Evolutionary conservation across 352 stramenopile species (phyloP), one percentile per base, ranked within the genome.

Genomic region (Pythium apleroticum): DNA sequence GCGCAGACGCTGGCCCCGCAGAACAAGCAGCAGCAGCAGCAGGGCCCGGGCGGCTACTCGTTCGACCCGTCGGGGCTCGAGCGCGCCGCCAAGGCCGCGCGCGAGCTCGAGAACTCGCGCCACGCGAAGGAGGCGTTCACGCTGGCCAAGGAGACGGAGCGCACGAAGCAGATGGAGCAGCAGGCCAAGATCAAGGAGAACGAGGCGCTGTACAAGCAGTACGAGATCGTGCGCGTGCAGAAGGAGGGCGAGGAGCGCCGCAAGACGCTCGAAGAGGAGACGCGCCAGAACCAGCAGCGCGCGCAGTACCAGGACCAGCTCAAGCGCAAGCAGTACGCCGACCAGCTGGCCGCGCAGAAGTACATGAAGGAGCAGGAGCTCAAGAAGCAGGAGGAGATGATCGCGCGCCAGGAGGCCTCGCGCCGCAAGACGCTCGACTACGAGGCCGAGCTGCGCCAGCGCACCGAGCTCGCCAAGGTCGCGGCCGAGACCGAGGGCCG

Each of bases 351-450:
- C 33, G 96, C 96, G 27, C 95, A 99, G 74, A 98, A 98, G 78
- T 90, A 93, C 69, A 95, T 95, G 84, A 95, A 96, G 65, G 95
- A 98, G 71, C 96, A 98, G 74, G 95, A 99, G 82, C 75, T 98
- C 24, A 97, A 98, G 83, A 99, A 99, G 74, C 95, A 99, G 80
- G 97, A 99, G 81, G 97, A 99, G 83, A 98, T 98, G 77, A 86
- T 98, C 4, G 85, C 88, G 61, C 86, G 95, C 52, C 95, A 99
- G 72, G 97, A 99, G 81, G 86, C 90, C 20, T 98, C 98, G 73
- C 82, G 96, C 69, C 91, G 97, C 52, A 98, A 99, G 81, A 99
- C 97, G 20, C 86, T 98, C 46, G 96, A 99, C 74, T 98, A 99
- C 70, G 97, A 99, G 78, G 95, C 96, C 25, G 92, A 98, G 71